These are phyloP conservation scores for Ehretia macrophylla DNA, from an alignment of 257 asterid genomes.

Conservation along the genomic window DNA sequence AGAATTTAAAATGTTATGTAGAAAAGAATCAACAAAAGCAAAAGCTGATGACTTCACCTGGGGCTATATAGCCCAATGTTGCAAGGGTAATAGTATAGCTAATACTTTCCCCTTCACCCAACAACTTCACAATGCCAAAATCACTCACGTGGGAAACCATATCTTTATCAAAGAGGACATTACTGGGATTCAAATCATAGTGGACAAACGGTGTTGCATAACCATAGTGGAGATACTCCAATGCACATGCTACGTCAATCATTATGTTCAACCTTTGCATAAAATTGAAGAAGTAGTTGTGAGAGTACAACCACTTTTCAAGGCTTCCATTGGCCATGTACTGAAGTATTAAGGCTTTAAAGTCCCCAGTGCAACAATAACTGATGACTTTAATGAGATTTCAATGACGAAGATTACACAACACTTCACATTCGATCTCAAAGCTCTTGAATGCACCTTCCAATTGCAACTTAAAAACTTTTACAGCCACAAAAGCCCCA, in stretches of 20 bases:
- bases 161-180: conserved; percentile 5
- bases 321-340: conserved; percentile 10
- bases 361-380: conserved; percentile 1
- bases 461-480: conserved; percentile 6
- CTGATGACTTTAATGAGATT: conserved; percentile 8
- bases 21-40: background rate
- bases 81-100: background rate
- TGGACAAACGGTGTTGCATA: background rate
- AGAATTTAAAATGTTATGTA: too few relatives aligned
- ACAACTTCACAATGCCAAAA: background rate
- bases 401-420: conserved; percentile 4
- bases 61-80: conserved; percentile 3
- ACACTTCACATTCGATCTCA: conserved; percentile 3
- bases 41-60: background rate
- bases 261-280: conserved; percentile 6
- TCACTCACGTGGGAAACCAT: conserved; percentile 4
- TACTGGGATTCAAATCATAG: conserved; percentile 6
- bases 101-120: background rate
- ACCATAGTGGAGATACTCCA: conserved; percentile 8
- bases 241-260: conserved; percentile 6
- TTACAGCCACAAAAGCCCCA: conserved; percentile 1
- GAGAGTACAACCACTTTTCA: conserved; percentile 4
- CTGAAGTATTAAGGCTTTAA: conserved; percentile 4
- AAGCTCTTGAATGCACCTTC: conserved; percentile 11
- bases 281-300: background rate